A percentile compares a stretch with the other conserved stretches of the same genome.
Conservation (phyloP, 495 filamentous ascomycete species). For the Lichina pygmaea region DNA sequence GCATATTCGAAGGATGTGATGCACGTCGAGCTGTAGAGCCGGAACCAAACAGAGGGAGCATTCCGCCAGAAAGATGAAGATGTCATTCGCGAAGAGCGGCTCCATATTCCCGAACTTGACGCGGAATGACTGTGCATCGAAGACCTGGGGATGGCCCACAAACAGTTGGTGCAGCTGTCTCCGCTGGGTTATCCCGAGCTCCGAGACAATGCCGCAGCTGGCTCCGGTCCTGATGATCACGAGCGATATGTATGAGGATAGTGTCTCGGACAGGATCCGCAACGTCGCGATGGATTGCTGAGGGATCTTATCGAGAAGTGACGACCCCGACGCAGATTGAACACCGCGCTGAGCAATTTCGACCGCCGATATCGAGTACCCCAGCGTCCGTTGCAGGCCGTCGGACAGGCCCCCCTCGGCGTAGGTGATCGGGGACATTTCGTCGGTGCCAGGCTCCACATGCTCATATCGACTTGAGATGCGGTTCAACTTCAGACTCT, state of each 20-base stretch:
- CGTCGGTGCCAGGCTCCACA: conserved; percentile 6
- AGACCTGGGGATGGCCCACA: conserved; percentile 15
- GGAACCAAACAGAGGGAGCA: conserved; percentile 42
- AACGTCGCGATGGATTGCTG: conserved; percentile 61
- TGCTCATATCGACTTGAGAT: conserved; percentile 25
- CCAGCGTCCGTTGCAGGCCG: conserved; percentile 44
- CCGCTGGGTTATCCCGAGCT: conserved; percentile 42
- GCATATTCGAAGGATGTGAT: conserved; percentile 66
- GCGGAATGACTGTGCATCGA: conserved; percentile 10
- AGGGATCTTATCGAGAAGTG: conserved; percentile 62
- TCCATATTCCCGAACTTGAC: conserved; percentile 23
- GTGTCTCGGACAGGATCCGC: conserved; percentile 73
- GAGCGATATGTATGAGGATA: conserved; percentile 56
- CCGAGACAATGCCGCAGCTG: conserved; percentile 30
- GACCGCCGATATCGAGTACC: conserved; percentile 65
- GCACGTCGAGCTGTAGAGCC: conserved; percentile 44
- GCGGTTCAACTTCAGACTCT: conserved; percentile 47
- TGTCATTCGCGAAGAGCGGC: conserved; percentile 50
- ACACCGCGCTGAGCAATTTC: conserved; percentile 85
- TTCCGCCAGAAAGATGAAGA: conserved; percentile 69
- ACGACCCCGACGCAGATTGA: conserved; percentile 44
- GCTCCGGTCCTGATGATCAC: conserved; percentile 34
- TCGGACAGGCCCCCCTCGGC: conserved; percentile 17
- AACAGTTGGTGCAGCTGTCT: conserved; percentile 60
- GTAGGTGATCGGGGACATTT: conserved; percentile 2